Evolutionary conservation across 2,329 filamentous ascomycete species (phyloP).

Genomic region (Rutstroemia sp.): DNA sequence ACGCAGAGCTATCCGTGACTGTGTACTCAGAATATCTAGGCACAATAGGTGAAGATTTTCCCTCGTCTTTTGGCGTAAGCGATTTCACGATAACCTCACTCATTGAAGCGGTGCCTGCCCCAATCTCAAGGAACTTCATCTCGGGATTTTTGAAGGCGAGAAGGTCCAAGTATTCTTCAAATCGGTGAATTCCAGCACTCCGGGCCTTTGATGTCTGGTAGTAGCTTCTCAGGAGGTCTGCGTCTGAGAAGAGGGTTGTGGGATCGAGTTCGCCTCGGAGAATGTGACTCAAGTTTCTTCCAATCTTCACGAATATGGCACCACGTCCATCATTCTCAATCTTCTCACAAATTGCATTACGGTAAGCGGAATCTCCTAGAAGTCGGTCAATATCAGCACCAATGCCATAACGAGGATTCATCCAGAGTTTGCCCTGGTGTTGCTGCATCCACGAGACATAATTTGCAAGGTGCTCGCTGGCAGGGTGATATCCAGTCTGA

Average conservation of each 20-base stretch:
- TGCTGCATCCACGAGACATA: background rate
- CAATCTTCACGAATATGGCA: constrained; percentile 5
- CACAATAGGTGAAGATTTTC: background rate
- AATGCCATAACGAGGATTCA: background rate
- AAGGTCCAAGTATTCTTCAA: constrained; percentile 5
- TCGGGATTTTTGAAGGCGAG: constrained; percentile 17
- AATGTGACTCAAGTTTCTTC: constrained; percentile 9
- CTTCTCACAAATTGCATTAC: background rate
- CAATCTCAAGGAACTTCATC: constrained; percentile 21
- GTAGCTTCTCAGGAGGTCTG: constrained; percentile 13
- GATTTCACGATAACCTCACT: constrained; percentile 2
- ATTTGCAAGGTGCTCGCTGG: background rate
- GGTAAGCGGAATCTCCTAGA: background rate
- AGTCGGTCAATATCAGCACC: background rate
- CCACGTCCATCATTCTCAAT: background rate
- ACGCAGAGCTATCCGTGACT: background rate
- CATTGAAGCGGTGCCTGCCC: constrained; percentile 16
- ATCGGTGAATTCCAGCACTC: background rate
- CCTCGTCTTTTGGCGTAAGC: constrained; percentile 1
- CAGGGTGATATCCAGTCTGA: background rate
- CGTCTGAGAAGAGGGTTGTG: constrained; percentile 12
- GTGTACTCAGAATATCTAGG: background rate
- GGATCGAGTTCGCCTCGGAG: constrained; percentile 10
- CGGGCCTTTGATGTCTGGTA: background rate
- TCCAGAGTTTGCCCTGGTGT: background rate